Percentiles rank a stretch among this genome's conserved stretches.
Conservation (phyloP, 305 asterid species). For the Coffea humblotiana region DNA sequence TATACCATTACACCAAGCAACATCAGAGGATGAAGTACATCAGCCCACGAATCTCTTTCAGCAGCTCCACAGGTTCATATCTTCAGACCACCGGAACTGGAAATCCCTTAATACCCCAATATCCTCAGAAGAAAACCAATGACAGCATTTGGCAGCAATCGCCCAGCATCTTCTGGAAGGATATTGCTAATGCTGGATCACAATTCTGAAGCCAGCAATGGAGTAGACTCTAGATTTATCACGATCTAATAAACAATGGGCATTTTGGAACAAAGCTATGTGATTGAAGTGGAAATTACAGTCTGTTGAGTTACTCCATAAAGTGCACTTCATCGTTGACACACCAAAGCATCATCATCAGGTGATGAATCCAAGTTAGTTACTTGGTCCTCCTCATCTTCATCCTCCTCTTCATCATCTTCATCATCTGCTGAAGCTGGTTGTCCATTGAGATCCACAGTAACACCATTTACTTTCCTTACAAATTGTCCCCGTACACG, state of each 20-base stretch:
- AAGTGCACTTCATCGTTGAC: constrained; percentile 8
- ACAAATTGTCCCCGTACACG: constrained; percentile 93
- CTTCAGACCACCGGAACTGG: not conserved
- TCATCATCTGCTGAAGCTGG: constrained; percentile 70
- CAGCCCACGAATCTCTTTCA: constrained; percentile 1
- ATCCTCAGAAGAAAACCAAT: not conserved
- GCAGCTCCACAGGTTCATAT: not conserved
- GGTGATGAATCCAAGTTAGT: constrained; percentile 23
- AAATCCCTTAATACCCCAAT: not conserved
- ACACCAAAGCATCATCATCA: constrained; percentile 12
- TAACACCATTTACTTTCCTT: constrained; percentile 74
- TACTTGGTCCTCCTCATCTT: constrained; percentile 53
- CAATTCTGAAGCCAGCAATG: not conserved
- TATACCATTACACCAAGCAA: not conserved
- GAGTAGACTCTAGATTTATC: not conserved
- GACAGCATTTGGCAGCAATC: not conserved
- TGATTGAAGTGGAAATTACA: not conserved
- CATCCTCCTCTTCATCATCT: constrained; percentile 69
- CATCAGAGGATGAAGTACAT: not conserved
- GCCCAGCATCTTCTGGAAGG: not conserved
- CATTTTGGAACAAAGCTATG: not conserved
- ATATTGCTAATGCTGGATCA: not conserved
- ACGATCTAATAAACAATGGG: not conserved
- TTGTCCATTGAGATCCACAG: constrained; percentile 80
- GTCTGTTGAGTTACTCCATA: not conserved